These are phyloP conservation scores for Albugo laibachii DNA, from an alignment of 352 stramenopile genomes.

Conservation along the genomic window DNA sequence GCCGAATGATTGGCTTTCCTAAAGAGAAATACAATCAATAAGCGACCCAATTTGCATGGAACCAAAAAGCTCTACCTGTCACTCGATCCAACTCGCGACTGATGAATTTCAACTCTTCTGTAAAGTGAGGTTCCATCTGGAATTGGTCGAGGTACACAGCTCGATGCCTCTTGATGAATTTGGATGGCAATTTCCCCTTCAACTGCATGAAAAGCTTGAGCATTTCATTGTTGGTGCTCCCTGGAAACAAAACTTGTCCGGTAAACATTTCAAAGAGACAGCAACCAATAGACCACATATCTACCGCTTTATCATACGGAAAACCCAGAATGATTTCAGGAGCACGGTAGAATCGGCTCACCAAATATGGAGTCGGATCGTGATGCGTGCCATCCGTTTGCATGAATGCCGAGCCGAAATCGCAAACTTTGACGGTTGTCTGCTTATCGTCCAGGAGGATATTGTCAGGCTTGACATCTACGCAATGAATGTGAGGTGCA, in stretches of 20 bases:
- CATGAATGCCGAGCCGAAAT: constrained; percentile 93
- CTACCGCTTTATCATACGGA: constrained; percentile 87
- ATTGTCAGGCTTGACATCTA: constrained; percentile 97
- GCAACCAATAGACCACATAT: constrained; percentile 95
- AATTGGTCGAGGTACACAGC: constrained; percentile 61
- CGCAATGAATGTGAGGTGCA: background rate
- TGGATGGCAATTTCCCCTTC: constrained; percentile 78
- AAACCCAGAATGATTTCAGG: constrained; percentile 86
- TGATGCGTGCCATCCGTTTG: constrained; percentile 80
- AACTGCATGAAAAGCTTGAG: constrained; percentile 92
- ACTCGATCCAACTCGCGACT: constrained; percentile 65
- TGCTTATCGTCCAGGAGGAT: constrained; percentile 93
- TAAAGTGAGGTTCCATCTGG: constrained; percentile 74
- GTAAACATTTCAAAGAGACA: constrained; percentile 97
- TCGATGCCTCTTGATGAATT: constrained; percentile 70
- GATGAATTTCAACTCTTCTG: constrained; percentile 69
- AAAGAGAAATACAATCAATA: constrained; percentile 3
- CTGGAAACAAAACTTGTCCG: constrained; percentile 93
- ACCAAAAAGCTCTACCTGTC: constrained; percentile 21
- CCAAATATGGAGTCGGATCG: constrained; percentile 93
- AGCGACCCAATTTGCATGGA: background rate
- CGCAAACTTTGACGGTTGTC: constrained; percentile 89
- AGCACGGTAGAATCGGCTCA: constrained; percentile 97
- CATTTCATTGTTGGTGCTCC: constrained; percentile 96
- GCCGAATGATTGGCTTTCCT: constrained; percentile 55